Conservation (phyloP, 2,329 filamentous ascomycete species). For the Phialophora verrucosa region DNA sequence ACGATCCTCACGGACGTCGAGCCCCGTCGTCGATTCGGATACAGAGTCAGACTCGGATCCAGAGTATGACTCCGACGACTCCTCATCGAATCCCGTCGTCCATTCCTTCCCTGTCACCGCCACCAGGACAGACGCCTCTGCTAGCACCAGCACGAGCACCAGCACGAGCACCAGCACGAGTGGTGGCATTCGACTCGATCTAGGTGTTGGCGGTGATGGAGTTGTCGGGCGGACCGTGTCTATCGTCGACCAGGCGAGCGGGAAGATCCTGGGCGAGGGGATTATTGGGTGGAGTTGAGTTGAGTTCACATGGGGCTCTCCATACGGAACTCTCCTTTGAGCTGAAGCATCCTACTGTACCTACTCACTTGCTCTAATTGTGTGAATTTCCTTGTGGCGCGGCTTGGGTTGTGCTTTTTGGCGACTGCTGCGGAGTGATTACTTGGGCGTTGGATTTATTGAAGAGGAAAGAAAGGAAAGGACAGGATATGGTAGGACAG, state of each 20-base stretch:
- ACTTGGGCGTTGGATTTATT: too few species aligned
- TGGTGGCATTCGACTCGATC: conserved; percentile 28
- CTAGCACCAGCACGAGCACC: background rate
- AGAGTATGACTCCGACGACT: background rate
- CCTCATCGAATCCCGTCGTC: conserved; percentile 32
- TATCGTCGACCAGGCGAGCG: conserved; percentile 26
- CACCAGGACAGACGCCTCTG: background rate
- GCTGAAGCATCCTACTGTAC: background rate
- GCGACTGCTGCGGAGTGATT: too few species aligned
- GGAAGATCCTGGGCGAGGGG: conserved; percentile 34
- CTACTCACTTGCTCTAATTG: background rate
- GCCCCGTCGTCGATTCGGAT: background rate
- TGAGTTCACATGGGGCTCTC: too few species aligned
- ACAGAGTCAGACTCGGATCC: background rate
- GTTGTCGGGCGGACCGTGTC: conserved; percentile 38
- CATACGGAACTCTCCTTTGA: background rate
- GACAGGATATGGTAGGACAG: too few species aligned
- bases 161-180: background rate
- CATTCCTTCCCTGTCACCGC: conserved; percentile 34
- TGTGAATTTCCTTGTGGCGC: background rate
- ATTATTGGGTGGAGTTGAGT: conserved; percentile 38
- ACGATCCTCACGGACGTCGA: background rate
- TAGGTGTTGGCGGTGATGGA: conserved; percentile 38
- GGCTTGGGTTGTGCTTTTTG: too few species aligned
- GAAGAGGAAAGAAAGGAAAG: too few species aligned